A percentile compares a stretch with the other conserved stretches of the same genome.
These are phyloP conservation scores for Colletotrichum lindemuthianum DNA, from an alignment of 2,329 filamentous ascomycete genomes.

Conservation along the genomic window DNA sequence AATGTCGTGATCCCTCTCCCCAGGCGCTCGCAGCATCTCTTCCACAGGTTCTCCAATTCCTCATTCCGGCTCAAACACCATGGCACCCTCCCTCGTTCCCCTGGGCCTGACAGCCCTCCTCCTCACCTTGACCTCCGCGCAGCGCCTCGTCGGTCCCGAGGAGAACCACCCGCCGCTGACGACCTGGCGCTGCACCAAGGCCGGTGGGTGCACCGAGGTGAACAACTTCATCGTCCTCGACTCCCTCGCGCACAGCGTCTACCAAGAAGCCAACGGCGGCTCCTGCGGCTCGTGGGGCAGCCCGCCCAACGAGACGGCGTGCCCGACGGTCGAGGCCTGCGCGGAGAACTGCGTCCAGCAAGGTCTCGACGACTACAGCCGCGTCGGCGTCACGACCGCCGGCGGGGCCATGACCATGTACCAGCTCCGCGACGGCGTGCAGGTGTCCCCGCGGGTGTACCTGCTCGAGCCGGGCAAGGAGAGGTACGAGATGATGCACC, in stretches of 20 bases:
- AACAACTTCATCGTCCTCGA: constrained; percentile 62
- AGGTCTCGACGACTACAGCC: constrained; percentile 58
- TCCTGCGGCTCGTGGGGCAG: constrained; percentile 48
- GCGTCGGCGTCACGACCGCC: constrained; percentile 45
- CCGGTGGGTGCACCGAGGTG: constrained; percentile 57
- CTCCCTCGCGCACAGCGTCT: constrained; percentile 56
- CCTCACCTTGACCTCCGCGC: constrained; percentile 45
- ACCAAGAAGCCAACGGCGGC: constrained; percentile 48
- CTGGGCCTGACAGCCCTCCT: constrained; percentile 38
- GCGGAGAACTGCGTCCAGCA: constrained; percentile 65
- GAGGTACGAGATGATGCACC: constrained; percentile 68
- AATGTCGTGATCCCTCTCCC: background rate
- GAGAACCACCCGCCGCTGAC: constrained; percentile 62
- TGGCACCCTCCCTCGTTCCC: constrained; percentile 23
- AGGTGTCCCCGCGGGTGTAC: constrained; percentile 62
- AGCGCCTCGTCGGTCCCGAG: constrained; percentile 50
- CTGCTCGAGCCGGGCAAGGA: constrained; percentile 63
- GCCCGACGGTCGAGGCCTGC: constrained; percentile 60
- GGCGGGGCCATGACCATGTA: constrained; percentile 45
- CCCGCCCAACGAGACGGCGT: constrained; percentile 53
- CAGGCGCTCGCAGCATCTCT: background rate
- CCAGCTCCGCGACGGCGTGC: constrained; percentile 38
- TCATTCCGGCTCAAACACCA: background rate
- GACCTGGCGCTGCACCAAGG: constrained; percentile 63
- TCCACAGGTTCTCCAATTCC: background rate